Conservation (phyloP, 2,329 filamentous ascomycete genomes). For the Helotiales sp. region DNA sequence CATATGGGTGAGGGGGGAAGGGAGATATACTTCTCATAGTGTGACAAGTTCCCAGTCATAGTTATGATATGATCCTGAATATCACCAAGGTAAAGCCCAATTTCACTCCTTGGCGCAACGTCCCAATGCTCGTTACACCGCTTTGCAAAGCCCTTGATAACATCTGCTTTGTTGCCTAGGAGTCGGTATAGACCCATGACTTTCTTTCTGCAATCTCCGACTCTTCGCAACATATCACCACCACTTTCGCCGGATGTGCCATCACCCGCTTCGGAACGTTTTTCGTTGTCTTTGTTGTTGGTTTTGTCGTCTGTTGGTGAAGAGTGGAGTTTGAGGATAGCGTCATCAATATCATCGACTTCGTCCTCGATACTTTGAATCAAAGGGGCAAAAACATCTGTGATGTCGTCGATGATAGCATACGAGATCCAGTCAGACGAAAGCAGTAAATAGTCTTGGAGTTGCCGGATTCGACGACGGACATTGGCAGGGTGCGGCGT, state of each 20-base stretch:
- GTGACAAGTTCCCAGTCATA: constrained; percentile 93
- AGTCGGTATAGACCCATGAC: constrained; percentile 95
- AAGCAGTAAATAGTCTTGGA: constrained; percentile 90
- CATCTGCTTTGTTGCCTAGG: constrained; percentile 95
- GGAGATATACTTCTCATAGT: constrained; percentile 84
- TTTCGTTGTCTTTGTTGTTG: constrained; percentile 44
- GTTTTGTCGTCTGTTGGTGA: constrained; percentile 43
- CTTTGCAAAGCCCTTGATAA: constrained; percentile 99
- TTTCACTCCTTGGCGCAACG: constrained; percentile 90
- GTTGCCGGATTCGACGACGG: constrained; percentile 84
- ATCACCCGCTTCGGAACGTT: constrained; percentile 46
- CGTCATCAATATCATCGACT: constrained; percentile 95
- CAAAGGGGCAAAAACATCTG: constrained; percentile 89
- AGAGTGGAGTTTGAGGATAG: constrained; percentile 80
- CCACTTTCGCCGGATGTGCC: constrained; percentile 45
- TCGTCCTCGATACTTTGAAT: constrained; percentile 94
- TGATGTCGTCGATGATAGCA: constrained; percentile 97
- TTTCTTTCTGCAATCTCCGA: constrained; percentile 93
- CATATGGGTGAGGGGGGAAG: background rate
- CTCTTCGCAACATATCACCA: constrained; percentile 84
- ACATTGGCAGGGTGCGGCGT: constrained; percentile 97
- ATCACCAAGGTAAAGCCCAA: constrained; percentile 95
- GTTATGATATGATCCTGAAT: constrained; percentile 99
- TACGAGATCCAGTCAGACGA: constrained; percentile 98
- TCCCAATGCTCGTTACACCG: constrained; percentile 98